These are phyloP conservation scores for Thielaviopsis ethacetica DNA, from an alignment of 2,329 filamentous ascomycete species.

Conservation along the genomic window DNA sequence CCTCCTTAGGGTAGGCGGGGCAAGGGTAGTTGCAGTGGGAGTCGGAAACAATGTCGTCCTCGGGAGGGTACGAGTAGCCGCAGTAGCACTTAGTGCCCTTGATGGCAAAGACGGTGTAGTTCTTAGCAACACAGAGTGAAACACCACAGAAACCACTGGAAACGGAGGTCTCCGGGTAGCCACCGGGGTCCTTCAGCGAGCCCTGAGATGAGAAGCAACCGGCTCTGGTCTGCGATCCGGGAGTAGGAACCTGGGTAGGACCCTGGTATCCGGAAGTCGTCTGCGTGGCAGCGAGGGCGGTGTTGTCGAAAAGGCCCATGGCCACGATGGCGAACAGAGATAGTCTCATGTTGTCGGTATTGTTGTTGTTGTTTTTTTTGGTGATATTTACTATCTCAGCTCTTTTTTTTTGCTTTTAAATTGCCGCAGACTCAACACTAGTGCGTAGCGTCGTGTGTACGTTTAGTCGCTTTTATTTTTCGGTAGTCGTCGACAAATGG, in stretches of 20 bases:
- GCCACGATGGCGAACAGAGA: background rate
- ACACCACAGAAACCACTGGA: slow-evolving; percentile 27
- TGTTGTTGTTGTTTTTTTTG: background rate
- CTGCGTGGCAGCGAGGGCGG: slow-evolving; percentile 16
- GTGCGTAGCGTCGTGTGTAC: too few relatives aligned
- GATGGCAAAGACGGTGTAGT: slow-evolving; percentile 44
- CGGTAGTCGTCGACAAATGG: too few relatives aligned
- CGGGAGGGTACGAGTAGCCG: slow-evolving; percentile 49
- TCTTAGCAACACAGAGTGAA: slow-evolving; percentile 23
- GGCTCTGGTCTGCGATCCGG: slow-evolving; percentile 26
- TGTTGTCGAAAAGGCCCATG: background rate
- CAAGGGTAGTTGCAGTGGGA: slow-evolving; percentile 49
- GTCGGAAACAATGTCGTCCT: slow-evolving; percentile 35
- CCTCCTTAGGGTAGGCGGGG: slow-evolving; percentile 41
- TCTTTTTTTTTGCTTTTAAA: too few relatives aligned
- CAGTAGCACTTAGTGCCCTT: slow-evolving; percentile 54
- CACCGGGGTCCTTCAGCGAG: slow-evolving; percentile 20
- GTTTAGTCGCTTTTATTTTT: too few relatives aligned
- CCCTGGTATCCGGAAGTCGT: slow-evolving; percentile 11
- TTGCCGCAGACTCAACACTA: too few relatives aligned
- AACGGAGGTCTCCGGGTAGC: slow-evolving; percentile 14
- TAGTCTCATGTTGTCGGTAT: slow-evolving; percentile 7
- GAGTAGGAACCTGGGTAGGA: slow-evolving; percentile 22
- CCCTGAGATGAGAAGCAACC: slow-evolving; percentile 34
- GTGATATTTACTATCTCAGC: too few relatives aligned